Conservation (phyloP, 2,329 filamentous ascomycete genomes). For the Fusarium bactridioides region DNA sequence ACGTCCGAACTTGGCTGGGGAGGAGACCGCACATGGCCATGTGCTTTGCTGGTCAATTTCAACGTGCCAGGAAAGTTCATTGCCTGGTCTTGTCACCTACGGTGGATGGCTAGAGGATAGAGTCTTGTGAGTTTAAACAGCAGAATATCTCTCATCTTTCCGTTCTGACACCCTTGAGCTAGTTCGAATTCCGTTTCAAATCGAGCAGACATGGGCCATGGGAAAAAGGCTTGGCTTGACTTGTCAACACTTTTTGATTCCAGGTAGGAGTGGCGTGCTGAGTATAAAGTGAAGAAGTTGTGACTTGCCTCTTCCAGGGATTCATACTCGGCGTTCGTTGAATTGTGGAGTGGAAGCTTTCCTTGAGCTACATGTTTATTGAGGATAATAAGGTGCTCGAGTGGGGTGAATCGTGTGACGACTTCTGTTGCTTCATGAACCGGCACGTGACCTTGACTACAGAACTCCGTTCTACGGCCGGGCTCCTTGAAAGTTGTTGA, state of each 20-base stretch:
- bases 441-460: constrained; percentile 13
- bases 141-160: background rate
- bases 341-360: background rate
- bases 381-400: background rate
- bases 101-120: background rate
- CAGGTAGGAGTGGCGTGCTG: background rate
- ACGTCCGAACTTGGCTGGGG: background rate
- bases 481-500: background rate
- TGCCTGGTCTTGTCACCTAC: background rate
- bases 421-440: background rate
- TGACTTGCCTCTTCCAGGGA: background rate
- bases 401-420: constrained; percentile 13
- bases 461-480: background rate
- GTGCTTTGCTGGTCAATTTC: background rate
- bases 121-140: background rate
- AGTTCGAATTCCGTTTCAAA: background rate
- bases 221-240: background rate
- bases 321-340: background rate
- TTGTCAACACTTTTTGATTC: background rate
- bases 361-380: background rate
- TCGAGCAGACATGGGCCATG: background rate
- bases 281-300: background rate
- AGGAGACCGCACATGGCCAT: background rate
- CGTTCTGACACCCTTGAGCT: background rate
- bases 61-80: background rate